Evolutionary conservation across 2,329 filamentous ascomycete species (phyloP).

Genomic region (Talaromyces sp.): DNA sequence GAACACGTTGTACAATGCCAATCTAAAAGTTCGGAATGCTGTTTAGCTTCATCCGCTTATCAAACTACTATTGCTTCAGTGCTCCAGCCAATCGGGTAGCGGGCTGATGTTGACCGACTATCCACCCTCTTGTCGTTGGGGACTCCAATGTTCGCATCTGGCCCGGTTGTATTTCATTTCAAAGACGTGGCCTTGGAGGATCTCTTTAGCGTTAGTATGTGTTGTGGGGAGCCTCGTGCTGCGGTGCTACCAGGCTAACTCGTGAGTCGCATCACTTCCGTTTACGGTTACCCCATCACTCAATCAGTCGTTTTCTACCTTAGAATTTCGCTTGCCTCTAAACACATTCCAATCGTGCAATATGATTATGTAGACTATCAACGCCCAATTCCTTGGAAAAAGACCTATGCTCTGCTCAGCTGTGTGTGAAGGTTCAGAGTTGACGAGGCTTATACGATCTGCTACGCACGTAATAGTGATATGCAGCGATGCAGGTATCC

Average conservation of each 20-base stretch:
- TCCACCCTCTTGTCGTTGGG: constrained; percentile 5
- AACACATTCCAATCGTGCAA: neutral
- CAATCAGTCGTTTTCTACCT: constrained; percentile 1
- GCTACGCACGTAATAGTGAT: constrained; percentile 14
- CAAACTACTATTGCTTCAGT: neutral
- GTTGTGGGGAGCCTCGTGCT: constrained; percentile 15
- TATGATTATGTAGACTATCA: neutral
- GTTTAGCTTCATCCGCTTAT: neutral
- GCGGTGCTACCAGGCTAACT: constrained; percentile 11
- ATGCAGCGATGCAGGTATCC: constrained; percentile 17
- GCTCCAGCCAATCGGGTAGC: constrained; percentile 14
- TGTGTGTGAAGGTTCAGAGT: constrained; percentile 3
- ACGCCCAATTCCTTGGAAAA: neutral
- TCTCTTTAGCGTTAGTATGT: constrained; percentile 11
- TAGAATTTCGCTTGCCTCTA: neutral
- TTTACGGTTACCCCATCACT: constrained; percentile 8
- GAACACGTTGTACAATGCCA: constrained; percentile 11
- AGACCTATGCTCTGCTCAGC: neutral
- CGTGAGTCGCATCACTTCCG: constrained; percentile 14
- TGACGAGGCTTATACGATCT: neutral
- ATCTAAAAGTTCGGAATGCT: constrained; percentile 3
- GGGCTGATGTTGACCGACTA: constrained; percentile 14
- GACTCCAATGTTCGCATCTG: constrained; percentile 1
- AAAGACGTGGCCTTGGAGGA: constrained; percentile 15
- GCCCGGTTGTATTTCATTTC: constrained; percentile 9